Conservation (phyloP, 768 basidiomycete species). For the Russula compacta region DNA sequence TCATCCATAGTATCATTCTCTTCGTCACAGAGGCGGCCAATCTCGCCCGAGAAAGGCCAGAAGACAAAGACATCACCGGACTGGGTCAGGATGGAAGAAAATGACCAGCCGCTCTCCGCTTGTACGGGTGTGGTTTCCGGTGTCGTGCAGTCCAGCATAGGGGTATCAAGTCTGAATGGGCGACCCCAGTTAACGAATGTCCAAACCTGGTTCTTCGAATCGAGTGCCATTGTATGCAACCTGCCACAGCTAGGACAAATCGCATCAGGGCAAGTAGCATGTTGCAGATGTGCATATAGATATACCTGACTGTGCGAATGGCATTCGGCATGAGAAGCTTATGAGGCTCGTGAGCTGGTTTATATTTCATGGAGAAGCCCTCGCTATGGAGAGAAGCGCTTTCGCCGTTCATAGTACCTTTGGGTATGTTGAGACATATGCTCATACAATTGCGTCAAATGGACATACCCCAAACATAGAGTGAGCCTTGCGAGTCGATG, state of each 20-base stretch:
- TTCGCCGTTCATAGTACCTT: conserved; percentile 55
- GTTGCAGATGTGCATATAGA: not conserved
- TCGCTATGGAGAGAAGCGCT: conserved; percentile 34
- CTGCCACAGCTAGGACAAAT: conserved; percentile 57
- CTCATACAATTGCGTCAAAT: not conserved
- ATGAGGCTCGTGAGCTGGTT: conserved; percentile 44
- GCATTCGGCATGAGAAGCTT: conserved; percentile 49
- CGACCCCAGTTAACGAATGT: conserved; percentile 72
- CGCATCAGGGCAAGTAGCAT: not conserved
- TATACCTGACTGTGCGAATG: conserved; percentile 58
- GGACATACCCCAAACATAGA: conserved; percentile 73
- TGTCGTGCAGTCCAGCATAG: conserved; percentile 34
- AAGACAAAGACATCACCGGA: conserved; percentile 67
- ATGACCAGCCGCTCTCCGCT: conserved; percentile 75
- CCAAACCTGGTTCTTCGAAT: conserved; percentile 54
- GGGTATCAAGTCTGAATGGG: conserved; percentile 49
- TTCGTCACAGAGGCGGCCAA: conserved; percentile 31
- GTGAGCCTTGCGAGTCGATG: conserved; percentile 59
- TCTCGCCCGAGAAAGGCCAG: conserved; percentile 51
- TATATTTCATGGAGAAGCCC: conserved; percentile 48
- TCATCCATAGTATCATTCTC: conserved; percentile 41
- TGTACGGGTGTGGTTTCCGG: conserved; percentile 44
- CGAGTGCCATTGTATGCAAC: conserved; percentile 58
- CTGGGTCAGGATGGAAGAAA: conserved; percentile 63
- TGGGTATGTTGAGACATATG: not conserved